Evolutionary conservation across 345 rosid genomes (phyloP), one percentile per base, ranked within the genome.

Genomic region (Corchorus olitorius): DNA sequence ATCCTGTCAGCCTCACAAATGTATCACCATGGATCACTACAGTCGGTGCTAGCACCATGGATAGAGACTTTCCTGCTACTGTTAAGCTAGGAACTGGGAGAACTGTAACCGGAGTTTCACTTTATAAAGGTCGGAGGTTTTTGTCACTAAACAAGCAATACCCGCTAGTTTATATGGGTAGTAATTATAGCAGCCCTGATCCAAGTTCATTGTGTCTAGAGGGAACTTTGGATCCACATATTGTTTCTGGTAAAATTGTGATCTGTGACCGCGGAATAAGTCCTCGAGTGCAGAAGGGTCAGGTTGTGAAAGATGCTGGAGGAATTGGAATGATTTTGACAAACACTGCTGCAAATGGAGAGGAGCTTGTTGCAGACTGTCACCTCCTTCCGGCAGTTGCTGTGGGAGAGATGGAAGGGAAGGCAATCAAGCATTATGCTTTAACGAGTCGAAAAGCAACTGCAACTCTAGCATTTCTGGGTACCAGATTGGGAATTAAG

Each of bases 281-380:
- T 61, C 88, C 92, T 12, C 81, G 93, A 12, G 92, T 86, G 43
- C 88, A 85, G 67, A 90, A 89, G 73, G 93, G 97, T 52, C 84
- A 84, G 75, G 90, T 83, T 16, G 95, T 91, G 75, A 89, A 87
- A 77, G 79, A 82, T 46, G 89, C 93, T 0, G 95, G 97, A 37
- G 97, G 97, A 1, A 54, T 90, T 4, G 97, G 93, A 15, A 87
- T 90, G 88, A 80, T 92, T 39, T 77, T 90, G 56, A 76, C 92
- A 14, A 88, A 92, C 65, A 86, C 92, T 0, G 89, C 75, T 0
- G 87, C 90, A n/a, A 93, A 94, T 58, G 98, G 98, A 15, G 97
- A 93, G 80, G 98, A 94, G 82, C 89, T 94, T 5, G 97, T 94
- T 35, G 98, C 98, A 14, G 98, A 94, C 39, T 79, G 92, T 77